Evolutionary conservation across 441 rosid species (phyloP), one percentile per base, ranked within the genome.

Genomic region (Capsella rubella): DNA sequence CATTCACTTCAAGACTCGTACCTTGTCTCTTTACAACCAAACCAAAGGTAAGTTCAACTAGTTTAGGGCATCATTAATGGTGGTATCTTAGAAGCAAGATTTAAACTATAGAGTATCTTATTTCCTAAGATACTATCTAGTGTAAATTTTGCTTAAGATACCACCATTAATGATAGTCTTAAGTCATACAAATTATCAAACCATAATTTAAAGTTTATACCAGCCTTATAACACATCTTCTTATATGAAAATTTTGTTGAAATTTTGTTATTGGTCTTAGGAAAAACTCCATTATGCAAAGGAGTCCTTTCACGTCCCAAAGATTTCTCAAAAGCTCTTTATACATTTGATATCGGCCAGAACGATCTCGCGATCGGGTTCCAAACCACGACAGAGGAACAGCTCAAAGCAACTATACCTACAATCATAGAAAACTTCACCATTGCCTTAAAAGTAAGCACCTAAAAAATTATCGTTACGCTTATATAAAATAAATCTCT

Each of bases 271-370:
- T 39, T 2, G n/a, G 21, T 15, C 10, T 16, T 76, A 83, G 90
- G 84, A 59, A 79, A 76, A 56, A 64, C 72, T 6, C 77, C 77
- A 47, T 71, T 81, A 28, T 77, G 80, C 69, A 73, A 77, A 77
- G 70, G 67, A 77, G 82, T 64, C 56, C 78, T 91, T 40, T 90
- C 96, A 3, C 82, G 87, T 61, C 91, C 91, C n/a, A 73, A 78
- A 51, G 89, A 89, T 39, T 94, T 94, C 79, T 75, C 92, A 25
- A 81, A 76, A 79, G 90, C 91, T 54, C 80, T 91, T 25, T 89
- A 90, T 78, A 86, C 86, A 16, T 75, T 92, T 4, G 97, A 95
- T 78, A 86, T 90, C 0, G 99, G 97, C 25, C 97, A 92, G 59
- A 94, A 94, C 55, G 99, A 94, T 78, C 81, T 92, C 6, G 73